Percentiles rank a stretch among this genome's conserved stretches.
These are phyloP conservation scores for Onygena corvina DNA, from an alignment of 2,329 filamentous ascomycete genomes.

Conservation along the genomic window DNA sequence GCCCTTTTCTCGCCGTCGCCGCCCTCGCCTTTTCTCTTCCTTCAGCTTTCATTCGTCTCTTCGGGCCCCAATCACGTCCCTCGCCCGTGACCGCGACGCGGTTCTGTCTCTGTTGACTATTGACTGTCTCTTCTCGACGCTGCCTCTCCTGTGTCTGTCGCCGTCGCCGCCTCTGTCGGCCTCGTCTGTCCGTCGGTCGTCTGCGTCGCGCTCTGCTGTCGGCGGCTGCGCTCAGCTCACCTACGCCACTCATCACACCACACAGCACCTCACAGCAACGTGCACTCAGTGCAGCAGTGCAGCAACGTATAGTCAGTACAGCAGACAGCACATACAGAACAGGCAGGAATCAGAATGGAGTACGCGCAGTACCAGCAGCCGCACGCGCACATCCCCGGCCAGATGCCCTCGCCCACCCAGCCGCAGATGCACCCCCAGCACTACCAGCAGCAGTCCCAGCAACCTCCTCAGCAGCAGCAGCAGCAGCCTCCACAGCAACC, in stretches of 20 bases:
- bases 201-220: too few species aligned
- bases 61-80: too few species aligned
- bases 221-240: too few species aligned
- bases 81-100: too few species aligned
- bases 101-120: neutral
- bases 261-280: neutral
- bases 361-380: slow-evolving; percentile 4
- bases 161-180: neutral
- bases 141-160: neutral
- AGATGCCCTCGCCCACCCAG: slow-evolving; percentile 60
- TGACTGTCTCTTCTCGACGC: neutral
- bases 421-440: slow-evolving; percentile 50
- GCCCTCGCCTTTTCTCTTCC: neutral
- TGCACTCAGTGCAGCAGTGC: too few species aligned
- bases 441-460: slow-evolving; percentile 55
- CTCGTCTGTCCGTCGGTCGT: too few species aligned
- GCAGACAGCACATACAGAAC: neutral
- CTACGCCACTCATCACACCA: too few species aligned
- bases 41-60: too few species aligned
- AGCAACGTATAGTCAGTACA: too few species aligned
- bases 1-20: too few species aligned
- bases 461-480: slow-evolving; percentile 49
- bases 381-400: slow-evolving; percentile 22
- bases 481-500: slow-evolving; percentile 45
- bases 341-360: slow-evolving; percentile 17